Percentiles rank a stretch among this genome's conserved stretches.
phyloP scores from a whole-genome alignment of 164 flowering plant species.

The Warburgia ugandensis region DNA sequence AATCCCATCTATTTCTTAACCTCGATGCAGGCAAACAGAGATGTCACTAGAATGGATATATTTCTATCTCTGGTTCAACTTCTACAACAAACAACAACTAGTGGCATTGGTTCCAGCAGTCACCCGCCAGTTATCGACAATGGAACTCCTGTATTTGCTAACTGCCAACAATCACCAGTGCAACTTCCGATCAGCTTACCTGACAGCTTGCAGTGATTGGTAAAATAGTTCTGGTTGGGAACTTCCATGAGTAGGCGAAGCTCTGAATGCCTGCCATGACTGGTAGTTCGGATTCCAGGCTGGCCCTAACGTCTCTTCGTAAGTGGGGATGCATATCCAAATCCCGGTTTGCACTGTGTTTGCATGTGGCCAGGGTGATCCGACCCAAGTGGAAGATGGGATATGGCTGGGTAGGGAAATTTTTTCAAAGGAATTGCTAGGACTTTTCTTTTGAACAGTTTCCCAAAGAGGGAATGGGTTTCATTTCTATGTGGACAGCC shows the following conservation, averaged over 20 bases:
- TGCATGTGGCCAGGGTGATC: neutral
- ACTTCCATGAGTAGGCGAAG: constrained; percentile 18
- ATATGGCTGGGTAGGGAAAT: neutral
- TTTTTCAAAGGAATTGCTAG: constrained; percentile 10
- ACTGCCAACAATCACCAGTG: constrained; percentile 32
- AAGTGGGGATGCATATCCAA: constrained; percentile 1
- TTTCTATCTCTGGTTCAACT: constrained; percentile 62
- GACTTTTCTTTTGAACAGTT: constrained; percentile 12
- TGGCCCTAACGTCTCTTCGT: neutral
- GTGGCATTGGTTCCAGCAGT: constrained; percentile 16
- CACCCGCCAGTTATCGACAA: constrained; percentile 18
- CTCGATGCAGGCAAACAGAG: constrained; percentile 47
- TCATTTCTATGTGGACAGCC: too few species aligned
- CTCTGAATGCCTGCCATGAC: constrained; percentile 20
- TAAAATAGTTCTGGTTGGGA: constrained; percentile 7
- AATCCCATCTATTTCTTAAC: neutral
- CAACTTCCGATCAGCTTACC: constrained; percentile 39
- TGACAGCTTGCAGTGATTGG: constrained; percentile 17
- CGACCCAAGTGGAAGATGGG: neutral
- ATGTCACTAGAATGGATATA: constrained; percentile 62
- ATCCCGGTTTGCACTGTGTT: neutral
- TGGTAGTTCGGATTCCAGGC: constrained; percentile 19
- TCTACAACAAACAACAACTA: constrained; percentile 38
- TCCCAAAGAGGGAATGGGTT: neutral
- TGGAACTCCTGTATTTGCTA: constrained; percentile 21